A percentile compares a stretch with the other conserved stretches of the same genome.
Evolutionary conservation across 2,329 filamentous ascomycete species (phyloP).

Genomic region (Colletotrichum sp.): DNA sequence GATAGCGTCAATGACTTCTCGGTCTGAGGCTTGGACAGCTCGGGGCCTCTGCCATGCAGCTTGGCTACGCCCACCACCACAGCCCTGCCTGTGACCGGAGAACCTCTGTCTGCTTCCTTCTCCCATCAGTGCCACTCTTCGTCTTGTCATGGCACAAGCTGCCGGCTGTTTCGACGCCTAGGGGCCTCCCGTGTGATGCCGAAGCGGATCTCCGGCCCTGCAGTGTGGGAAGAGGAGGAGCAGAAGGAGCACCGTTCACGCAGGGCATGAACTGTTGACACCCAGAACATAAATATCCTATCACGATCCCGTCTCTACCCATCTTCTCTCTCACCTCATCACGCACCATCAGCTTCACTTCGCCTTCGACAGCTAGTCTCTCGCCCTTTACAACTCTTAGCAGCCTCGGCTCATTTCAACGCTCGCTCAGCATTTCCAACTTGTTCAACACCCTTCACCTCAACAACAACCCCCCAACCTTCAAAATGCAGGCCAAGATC

Average conservation of each 20-base stretch:
- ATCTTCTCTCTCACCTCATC: neutral
- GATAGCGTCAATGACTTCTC: constrained; percentile 13
- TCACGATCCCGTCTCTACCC: constrained; percentile 11
- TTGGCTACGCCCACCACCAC: constrained; percentile 16
- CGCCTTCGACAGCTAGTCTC: constrained; percentile 21
- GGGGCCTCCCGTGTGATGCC: neutral
- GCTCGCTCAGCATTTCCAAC: constrained; percentile 4
- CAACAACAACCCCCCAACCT: neutral
- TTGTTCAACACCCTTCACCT: neutral
- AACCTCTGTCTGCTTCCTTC: neutral
- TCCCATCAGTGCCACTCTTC: neutral
- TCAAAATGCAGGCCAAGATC: constrained; percentile 31
- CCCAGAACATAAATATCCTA: constrained; percentile 20
- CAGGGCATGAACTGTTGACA: neutral
- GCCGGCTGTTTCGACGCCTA: constrained; percentile 9
- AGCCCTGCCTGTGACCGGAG: neutral
- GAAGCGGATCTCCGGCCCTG: constrained; percentile 16
- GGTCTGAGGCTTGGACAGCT: constrained; percentile 20
- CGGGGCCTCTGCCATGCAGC: constrained; percentile 14
- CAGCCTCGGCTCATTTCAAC: constrained; percentile 11
- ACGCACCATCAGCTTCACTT: constrained; percentile 15
- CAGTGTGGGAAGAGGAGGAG: neutral
- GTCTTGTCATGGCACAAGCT: constrained; percentile 9
- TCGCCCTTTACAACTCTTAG: constrained; percentile 8
- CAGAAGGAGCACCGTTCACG: neutral